Evolutionary conservation across 2,329 filamentous ascomycete genomes (phyloP), one percentile per base, ranked within the genome.

Genomic region (Coniochaeta sp.): DNA sequence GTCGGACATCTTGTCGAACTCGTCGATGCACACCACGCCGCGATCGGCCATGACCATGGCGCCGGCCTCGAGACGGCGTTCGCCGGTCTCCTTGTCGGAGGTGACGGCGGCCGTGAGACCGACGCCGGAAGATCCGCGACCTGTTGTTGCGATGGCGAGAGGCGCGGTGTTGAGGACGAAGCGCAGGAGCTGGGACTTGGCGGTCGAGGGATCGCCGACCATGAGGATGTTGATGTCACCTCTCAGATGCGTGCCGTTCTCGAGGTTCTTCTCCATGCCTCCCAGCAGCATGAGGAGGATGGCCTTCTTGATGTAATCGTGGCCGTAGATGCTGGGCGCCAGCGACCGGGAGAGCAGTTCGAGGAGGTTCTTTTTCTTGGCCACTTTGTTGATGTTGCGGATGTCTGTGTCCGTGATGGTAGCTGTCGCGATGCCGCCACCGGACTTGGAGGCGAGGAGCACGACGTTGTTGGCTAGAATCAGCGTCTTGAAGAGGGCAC

Each of bases 1-100:
- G 71, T 99, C 95, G 61, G 92, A 97, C 95, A 99, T 99, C 76
- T 99, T 99, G 79, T 99, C 95, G 67, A 99, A 99, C 71, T 99
- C 95, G 72, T 99, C 95, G 66, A 99, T 99, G 78, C 95, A 99
- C 36, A 99, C 95, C 12, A 99, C 93, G 67, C 95, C 95, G 64
- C 95, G 89, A 73, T 99, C 95, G 64, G 88, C 95, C 70, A 99
- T 90, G 62, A 99, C 95, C 95, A 99, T 99, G 65, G 95, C 95
- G 83, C 95, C 95, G 17, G 95, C 95, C 76, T 99, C 95, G 1
- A 99, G 83, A 66, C 95, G 86, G 66, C 95, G 86, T 73, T 99
- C 95, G 61, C 95, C 95, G 1, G 95, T 99, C 74, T 99, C 95
- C 73, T 98, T 98, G 74, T 99, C 95, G 0, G 90, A 88, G 0